Conservation (phyloP, 805 yeast genomes). For the Ogataea trehaloabstinens region DNA sequence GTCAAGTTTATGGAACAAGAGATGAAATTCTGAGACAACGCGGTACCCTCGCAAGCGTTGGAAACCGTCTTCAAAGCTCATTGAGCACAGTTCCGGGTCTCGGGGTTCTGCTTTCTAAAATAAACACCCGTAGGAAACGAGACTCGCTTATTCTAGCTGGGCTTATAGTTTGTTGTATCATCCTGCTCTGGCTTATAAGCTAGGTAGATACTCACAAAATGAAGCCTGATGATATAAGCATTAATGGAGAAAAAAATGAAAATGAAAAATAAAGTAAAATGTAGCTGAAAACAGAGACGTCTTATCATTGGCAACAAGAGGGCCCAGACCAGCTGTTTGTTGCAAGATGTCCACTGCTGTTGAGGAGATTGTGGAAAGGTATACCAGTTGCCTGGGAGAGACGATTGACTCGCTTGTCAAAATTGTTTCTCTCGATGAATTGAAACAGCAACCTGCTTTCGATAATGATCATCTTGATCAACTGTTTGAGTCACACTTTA, state of each 20-base stretch:
- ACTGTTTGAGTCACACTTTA: slow-evolving; percentile 5
- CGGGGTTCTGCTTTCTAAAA: slow-evolving; percentile 68
- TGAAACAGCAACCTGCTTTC: slow-evolving; percentile 4
- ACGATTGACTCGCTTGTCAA: slow-evolving; percentile 4
- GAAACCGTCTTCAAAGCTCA: slow-evolving; percentile 56
- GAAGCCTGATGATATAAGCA: no score
- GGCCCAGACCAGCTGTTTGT: no score
- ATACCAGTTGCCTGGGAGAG: slow-evolving; percentile 2
- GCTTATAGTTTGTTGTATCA: slow-evolving; percentile 69
- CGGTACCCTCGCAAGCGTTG: slow-evolving; percentile 58
- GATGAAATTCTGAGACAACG: slow-evolving; percentile 81
- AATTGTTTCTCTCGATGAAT: background rate
- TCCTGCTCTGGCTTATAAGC: slow-evolving; percentile 48
- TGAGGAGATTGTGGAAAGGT: background rate
- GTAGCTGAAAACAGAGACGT: no score
- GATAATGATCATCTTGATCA: background rate
- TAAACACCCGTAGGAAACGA: slow-evolving; percentile 84
- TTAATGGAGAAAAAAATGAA: no score
- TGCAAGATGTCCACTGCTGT: background rate
- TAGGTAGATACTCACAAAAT: slow-evolving; percentile 7
- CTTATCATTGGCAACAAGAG: no score
- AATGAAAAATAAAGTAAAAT: no score
- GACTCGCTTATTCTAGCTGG: slow-evolving; percentile 81
- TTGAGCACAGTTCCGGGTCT: slow-evolving; percentile 80
- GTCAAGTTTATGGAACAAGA: slow-evolving; percentile 86